Evolutionary conservation across 2,329 filamentous ascomycete genomes (phyloP), one percentile per base, ranked within the genome.

Genomic region (Zopfia rhizophila): DNA sequence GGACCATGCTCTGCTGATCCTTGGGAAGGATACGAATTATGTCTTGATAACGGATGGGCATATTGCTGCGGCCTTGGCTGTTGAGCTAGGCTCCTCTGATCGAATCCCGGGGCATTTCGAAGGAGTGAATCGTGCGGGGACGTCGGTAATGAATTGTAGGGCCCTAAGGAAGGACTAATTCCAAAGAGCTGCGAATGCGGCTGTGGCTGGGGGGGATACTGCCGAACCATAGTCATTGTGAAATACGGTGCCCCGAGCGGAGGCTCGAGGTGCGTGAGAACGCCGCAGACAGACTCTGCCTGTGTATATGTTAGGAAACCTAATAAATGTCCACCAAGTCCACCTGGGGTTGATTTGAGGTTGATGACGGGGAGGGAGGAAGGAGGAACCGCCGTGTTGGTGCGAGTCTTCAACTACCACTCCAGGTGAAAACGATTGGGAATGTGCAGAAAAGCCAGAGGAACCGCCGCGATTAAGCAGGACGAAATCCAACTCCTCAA

Each of bases 141-240:
- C 6, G 57, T 47, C 23, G 63, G 57, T 5, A 54, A 53, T 24
- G 57, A 51, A 45, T 46, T 47, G 53, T 67, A 68, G 24, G 55
- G 53, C 28, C 48, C 52, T 19, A 56, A 40, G 2, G 64, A 45
- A 5, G 63, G 58, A 46, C 41, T 41, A n/a, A 39, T 38, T 22
- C 30, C 33, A 46, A 65, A 58, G 29, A 62, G 56, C 40, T 60
- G 65, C 18, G 40, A 22, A 27, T 37, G 38, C 35, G 63, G 55
- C 49, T 59, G 62, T 38, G 66, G 66, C 40, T 64, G 68, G 35
- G 65, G 67, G 46, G 64, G 67, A 40, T 69, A 63, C 47, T 62
- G 69, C 41, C 69, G 67, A 45, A 70, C 61, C 67, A 68, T 71
- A 48, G 69, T 71, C 69, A 72, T 72, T 51, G 49, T 66, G 57